These are phyloP conservation scores for Lentinula boryana DNA, from an alignment of 768 basidiomycete species.

Conservation along the genomic window DNA sequence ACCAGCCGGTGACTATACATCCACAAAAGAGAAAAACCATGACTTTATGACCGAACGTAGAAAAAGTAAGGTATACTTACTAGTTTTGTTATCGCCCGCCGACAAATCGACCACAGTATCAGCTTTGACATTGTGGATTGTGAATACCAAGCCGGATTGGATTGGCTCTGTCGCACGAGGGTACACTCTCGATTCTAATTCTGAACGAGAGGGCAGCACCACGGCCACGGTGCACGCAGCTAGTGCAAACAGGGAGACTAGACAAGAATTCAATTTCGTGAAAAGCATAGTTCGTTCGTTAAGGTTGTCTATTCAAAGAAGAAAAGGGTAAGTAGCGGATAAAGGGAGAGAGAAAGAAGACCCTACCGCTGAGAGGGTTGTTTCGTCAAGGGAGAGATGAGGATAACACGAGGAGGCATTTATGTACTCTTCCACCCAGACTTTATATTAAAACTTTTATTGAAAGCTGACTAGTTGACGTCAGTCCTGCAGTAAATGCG, in stretches of 20 bases:
- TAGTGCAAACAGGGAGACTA: neutral
- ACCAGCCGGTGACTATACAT: slow-evolving; percentile 44
- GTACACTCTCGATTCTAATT: neutral
- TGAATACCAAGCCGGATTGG: slow-evolving; percentile 34
- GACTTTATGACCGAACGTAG: neutral
- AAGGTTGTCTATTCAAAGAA: neutral
- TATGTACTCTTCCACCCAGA: neutral
- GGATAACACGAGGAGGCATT: neutral
- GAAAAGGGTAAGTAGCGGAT: neutral
- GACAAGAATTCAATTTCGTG: neutral
- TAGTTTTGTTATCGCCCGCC: slow-evolving; percentile 39
- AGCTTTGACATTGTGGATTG: slow-evolving; percentile 44
- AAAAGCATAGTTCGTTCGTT: neutral
- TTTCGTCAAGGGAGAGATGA: neutral
- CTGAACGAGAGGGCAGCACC: neutral
- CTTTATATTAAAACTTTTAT: neutral
- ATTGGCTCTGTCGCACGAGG: slow-evolving; percentile 16
- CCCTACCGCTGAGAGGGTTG: neutral
- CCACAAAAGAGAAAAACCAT: neutral
- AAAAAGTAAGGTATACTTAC: slow-evolving; percentile 20
- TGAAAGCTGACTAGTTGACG: neutral
- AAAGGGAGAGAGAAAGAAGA: neutral
- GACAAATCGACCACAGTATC: slow-evolving; percentile 53
- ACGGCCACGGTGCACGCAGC: neutral
- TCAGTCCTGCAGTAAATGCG: neutral